Conservation (phyloP, 129 eudicot genomes). For the Escallonia herrerae region DNA sequence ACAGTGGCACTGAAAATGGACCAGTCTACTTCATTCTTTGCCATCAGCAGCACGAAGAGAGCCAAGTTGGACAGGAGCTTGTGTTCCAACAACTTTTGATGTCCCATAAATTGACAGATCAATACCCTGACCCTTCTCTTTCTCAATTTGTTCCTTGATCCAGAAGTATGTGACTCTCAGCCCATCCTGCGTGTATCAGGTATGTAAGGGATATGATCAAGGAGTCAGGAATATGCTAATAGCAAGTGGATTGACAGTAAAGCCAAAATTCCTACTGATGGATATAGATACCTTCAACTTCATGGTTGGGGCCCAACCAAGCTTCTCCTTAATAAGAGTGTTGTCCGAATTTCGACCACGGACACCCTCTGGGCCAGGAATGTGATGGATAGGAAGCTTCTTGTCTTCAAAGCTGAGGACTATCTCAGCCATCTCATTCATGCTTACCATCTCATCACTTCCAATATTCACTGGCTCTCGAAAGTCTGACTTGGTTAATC, state of each 20-base stretch:
- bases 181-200: conserved; percentile 52
- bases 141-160: conserved; percentile 90
- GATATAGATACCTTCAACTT: conserved; percentile 47
- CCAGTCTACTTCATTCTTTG: conserved; percentile 42
- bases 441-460: conserved; percentile 95
- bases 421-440: conserved; percentile 93
- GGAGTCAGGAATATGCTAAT: neutral
- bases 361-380: conserved; percentile 93
- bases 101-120: conserved; percentile 73
- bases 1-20: neutral
- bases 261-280: neutral
- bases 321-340: conserved; percentile 82
- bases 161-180: conserved; percentile 84
- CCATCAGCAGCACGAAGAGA: conserved; percentile 96
- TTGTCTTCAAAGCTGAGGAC: conserved; percentile 65
- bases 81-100: conserved; percentile 89
- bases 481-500: conserved; percentile 90
- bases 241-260: neutral
- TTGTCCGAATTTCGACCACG: conserved; percentile 96
- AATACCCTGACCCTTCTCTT: conserved; percentile 56
- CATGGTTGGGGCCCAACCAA: conserved; percentile 95
- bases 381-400: conserved; percentile 86
- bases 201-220: conserved; percentile 8
- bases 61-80: conserved; percentile 89
- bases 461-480: conserved; percentile 88